Evolutionary conservation across 768 basidiomycete genomes (phyloP), one percentile per base, ranked within the genome.

Genomic region (Fomitopsis serialis): DNA sequence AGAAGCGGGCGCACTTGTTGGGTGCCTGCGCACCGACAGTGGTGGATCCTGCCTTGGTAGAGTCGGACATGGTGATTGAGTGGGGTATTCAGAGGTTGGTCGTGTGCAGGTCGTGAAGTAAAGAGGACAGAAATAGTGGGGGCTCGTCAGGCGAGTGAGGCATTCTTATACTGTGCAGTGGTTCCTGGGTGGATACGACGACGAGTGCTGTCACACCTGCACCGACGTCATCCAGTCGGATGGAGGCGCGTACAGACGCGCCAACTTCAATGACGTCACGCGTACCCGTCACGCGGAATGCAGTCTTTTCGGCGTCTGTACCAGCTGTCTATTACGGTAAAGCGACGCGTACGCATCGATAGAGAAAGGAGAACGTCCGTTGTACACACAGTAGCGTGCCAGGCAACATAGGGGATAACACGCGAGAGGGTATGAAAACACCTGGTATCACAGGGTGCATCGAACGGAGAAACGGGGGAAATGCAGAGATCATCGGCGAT

Each of bases 1-100:
- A 54, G 7, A 56, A 49, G 47, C 45, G 45, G 49, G 52, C 49
- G 35, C 48, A 56, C 61, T 53, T 32, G 46, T 45, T 22, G 7
- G 44, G 44, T 21, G 44, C 44, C 22, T 22, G 22, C 3, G 44
- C 44, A 25, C 12, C n/a, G 23, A 27, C 21, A 45, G 4, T 45
- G 44, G 24, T 45, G 44, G 21, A 23, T 22, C 44, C 44, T 23
- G 44, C 44, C 53, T 56, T 61, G 35, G 17, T 51, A 40, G 17
- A 40, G 35, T 34, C 7, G 24, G 44, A 10, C 29, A 45, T 44
- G 35, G 37, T 22, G 44, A 15, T 36, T 32, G 34, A 12, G 29
- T 32, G 5, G 29, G 29, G 29, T 32, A 32, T 32, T 32, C 29
- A 32, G 29, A 32, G 29, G 29, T 6, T 32, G 19, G 37, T 40